Percentiles rank a stretch among this genome's conserved stretches.
Evolutionary conservation across 352 stramenopile species (phyloP).

Genomic region (Globisporangium cystogenes): DNA sequence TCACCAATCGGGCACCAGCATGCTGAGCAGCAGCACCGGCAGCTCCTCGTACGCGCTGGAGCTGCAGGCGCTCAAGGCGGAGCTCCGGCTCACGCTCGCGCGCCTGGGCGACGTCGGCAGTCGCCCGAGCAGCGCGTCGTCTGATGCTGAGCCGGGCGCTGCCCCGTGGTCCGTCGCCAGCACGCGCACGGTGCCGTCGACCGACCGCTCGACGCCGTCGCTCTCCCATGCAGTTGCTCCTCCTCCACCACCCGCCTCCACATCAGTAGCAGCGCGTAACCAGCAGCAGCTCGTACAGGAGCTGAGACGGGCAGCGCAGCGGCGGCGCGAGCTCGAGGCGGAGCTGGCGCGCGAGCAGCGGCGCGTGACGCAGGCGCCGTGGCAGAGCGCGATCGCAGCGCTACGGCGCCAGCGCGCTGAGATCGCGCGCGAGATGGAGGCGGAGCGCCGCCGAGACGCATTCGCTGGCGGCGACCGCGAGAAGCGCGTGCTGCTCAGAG

Average conservation of each 20-base stretch:
- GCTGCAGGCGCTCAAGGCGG: slow-evolving; percentile 53
- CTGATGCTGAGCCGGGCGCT: background rate
- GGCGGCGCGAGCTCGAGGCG: slow-evolving; percentile 25
- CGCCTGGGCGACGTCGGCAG: slow-evolving; percentile 18
- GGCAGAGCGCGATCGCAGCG: slow-evolving; percentile 30
- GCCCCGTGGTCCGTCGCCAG: slow-evolving; percentile 5
- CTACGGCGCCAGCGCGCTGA: slow-evolving; percentile 38
- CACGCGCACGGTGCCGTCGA: slow-evolving; percentile 7
- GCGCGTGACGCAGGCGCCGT: slow-evolving; percentile 10
- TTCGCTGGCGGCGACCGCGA: background rate
- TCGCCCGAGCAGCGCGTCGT: background rate
- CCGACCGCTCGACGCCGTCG: background rate
- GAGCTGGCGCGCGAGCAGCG: slow-evolving; percentile 23
- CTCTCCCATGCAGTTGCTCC: too few relatives aligned
- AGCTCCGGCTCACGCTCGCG: slow-evolving; percentile 46
- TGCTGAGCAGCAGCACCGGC: slow-evolving; percentile 4
- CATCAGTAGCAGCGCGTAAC: slow-evolving; percentile 16
- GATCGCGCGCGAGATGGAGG: slow-evolving; percentile 41
- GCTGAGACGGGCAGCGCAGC: slow-evolving; percentile 24
- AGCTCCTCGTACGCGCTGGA: slow-evolving; percentile 25
- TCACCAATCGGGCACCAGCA: background rate
- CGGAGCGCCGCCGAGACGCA: slow-evolving; percentile 10
- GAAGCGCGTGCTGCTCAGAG: background rate
- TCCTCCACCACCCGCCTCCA: too few relatives aligned
- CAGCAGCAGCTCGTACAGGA: slow-evolving; percentile 29